phyloP scores from a whole-genome alignment of 2,329 filamentous ascomycete species.

The Cylindrodendrum hubeiense region DNA sequence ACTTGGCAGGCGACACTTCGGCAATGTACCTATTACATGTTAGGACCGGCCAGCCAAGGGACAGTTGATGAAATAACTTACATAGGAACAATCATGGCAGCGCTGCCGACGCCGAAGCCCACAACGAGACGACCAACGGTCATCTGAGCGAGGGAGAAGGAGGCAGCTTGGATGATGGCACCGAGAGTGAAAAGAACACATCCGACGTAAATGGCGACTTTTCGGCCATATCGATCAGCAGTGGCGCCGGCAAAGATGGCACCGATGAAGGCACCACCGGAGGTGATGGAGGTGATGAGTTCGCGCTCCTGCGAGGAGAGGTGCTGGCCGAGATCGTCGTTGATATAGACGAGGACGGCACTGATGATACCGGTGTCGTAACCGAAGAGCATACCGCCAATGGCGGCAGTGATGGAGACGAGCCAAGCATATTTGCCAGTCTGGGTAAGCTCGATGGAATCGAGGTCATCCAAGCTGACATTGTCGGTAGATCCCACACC shows the following conservation, averaged over 20 bases:
- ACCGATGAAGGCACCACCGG: constrained; percentile 50
- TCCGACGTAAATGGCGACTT: constrained; percentile 44
- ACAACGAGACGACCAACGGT: constrained; percentile 55
- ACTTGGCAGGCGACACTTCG: constrained; percentile 62
- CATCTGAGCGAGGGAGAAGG: constrained; percentile 45
- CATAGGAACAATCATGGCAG: constrained; percentile 58
- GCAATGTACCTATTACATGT: constrained; percentile 55
- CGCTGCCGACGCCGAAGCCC: constrained; percentile 62
- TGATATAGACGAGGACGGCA: constrained; percentile 45
- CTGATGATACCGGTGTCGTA: constrained; percentile 55
- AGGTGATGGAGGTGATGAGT: constrained; percentile 64
- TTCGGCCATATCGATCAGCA: constrained; percentile 44
- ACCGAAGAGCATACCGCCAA: constrained; percentile 55
- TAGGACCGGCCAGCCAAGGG: background rate
- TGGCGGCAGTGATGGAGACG: constrained; percentile 44
- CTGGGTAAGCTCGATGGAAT: constrained; percentile 41
- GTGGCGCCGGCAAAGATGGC: constrained; percentile 44
- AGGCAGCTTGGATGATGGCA: constrained; percentile 42
- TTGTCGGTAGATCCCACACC: constrained; percentile 32
- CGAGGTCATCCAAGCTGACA: constrained; percentile 39
- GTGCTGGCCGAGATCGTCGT: constrained; percentile 51
- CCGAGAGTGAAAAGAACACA: constrained; percentile 44
- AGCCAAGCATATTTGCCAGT: constrained; percentile 43
- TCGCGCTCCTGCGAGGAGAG: constrained; percentile 60
- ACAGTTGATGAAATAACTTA: constrained; percentile 15